These are phyloP conservation scores for Pharnaceum exiguum DNA, from an alignment of 148 eudicot genomes.

Conservation along the genomic window DNA sequence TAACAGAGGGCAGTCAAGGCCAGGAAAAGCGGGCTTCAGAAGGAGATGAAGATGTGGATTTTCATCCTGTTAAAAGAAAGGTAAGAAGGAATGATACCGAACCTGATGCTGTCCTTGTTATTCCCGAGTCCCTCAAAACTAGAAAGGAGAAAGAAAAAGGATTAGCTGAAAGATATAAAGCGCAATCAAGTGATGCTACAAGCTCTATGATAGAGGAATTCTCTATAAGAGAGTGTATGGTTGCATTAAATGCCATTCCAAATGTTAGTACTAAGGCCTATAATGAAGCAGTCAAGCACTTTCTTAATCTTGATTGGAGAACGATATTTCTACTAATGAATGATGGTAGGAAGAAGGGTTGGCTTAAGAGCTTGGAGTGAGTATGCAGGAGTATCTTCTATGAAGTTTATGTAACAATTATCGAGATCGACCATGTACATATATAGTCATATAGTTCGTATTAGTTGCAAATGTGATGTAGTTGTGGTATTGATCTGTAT, in stretches of 20 bases:
- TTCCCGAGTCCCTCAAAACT: neutral
- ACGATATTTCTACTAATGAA: neutral
- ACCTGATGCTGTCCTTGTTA: neutral
- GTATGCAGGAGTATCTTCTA: neutral
- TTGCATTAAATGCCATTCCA: neutral
- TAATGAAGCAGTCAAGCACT: neutral
- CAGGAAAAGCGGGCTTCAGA: neutral
- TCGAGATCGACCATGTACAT: too few species aligned
- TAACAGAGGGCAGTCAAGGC: neutral
- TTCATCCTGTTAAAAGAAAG: neutral
- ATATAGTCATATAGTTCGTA: too few species aligned
- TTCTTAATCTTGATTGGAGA: neutral
- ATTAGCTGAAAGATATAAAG: neutral
- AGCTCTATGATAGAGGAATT: neutral
- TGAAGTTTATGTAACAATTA: neutral
- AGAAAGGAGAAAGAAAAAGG: neutral
- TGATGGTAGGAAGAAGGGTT: neutral
- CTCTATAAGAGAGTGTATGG: neutral
- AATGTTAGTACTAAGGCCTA: neutral
- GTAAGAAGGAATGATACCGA: neutral
- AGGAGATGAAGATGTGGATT: neutral
- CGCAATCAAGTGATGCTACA: neutral
- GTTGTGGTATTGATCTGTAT: too few species aligned
- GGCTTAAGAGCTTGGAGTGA: neutral
- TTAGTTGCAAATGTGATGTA: too few species aligned